A percentile compares a stretch with the other conserved stretches of the same genome.
Conservation (phyloP, 2,329 filamentous ascomycete genomes). For the Botrytis fragariae region DNA sequence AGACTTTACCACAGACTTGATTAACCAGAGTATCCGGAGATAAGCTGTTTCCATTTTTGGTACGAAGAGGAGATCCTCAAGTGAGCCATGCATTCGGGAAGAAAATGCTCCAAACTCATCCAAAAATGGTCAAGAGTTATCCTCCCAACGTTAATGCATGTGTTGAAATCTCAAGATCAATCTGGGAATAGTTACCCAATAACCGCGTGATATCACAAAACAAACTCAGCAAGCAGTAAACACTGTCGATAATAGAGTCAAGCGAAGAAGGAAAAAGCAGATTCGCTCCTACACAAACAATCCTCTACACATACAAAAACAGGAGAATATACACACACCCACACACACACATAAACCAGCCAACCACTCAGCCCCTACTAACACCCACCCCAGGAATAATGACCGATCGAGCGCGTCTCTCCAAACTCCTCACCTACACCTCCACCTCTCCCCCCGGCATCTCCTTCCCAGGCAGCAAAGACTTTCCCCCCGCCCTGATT, state of each 20-base stretch:
- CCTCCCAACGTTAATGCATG: too few relatives aligned
- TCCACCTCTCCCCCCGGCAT: constrained; percentile 52
- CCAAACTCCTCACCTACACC: constrained; percentile 62
- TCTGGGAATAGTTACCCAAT: background rate
- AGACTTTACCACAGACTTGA: background rate
- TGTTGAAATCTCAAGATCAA: background rate
- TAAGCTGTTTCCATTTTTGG: background rate
- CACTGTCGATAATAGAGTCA: background rate
- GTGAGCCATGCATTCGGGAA: background rate
- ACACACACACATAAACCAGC: background rate
- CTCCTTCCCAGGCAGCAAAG: constrained; percentile 70
- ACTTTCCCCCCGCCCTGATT: constrained; percentile 72
- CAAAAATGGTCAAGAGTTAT: too few relatives aligned
- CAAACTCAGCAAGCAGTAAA: background rate
- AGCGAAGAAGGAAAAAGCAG: background rate
- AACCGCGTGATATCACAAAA: background rate
- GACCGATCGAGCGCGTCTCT: constrained; percentile 71
- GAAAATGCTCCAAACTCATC: background rate
- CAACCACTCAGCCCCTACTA: constrained; percentile 9
- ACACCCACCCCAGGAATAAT: constrained; percentile 53
- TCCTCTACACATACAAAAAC: background rate
- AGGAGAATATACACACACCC: background rate
- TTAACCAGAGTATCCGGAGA: background rate
- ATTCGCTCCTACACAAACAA: background rate
- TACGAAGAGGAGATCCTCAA: background rate